Conservation (phyloP, 768 basidiomycete species). For the Galerina sulciceps region DNA sequence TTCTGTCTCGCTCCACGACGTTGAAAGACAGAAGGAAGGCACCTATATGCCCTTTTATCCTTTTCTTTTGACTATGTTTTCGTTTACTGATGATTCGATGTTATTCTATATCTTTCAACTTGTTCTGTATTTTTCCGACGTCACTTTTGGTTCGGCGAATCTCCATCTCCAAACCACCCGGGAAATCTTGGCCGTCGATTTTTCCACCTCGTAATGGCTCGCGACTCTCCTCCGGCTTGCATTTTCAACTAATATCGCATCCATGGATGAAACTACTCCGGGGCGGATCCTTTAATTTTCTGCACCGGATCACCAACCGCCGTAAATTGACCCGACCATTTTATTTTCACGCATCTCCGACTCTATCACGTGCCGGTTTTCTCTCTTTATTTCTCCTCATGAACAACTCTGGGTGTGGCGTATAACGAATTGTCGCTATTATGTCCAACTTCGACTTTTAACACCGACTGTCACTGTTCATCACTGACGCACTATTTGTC, state of each 20-base stretch:
- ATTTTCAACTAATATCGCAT: no score
- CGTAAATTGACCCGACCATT: neutral
- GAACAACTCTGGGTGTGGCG: neutral
- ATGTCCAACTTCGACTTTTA: neutral
- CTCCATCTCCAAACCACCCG: neutral
- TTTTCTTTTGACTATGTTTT: neutral
- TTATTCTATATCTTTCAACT: constrained; percentile 5
- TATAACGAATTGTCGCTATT: neutral
- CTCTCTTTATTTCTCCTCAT: neutral
- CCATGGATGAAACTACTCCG: neutral
- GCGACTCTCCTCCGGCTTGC: neutral
- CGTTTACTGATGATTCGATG: constrained; percentile 13
- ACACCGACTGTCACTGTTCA: neutral
- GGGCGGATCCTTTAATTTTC: neutral
- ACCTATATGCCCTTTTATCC: neutral
- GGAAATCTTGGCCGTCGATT: neutral
- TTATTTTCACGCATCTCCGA: neutral
- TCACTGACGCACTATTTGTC: neutral
- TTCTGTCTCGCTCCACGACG: neutral
- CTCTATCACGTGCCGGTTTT: neutral
- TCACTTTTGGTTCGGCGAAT: constrained; percentile 2
- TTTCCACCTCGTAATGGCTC: neutral
- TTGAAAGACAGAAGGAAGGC: constrained; percentile 1
- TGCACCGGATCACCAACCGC: neutral
- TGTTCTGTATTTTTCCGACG: neutral